These are phyloP conservation scores for Rossbeevera mucosa DNA, from an alignment of 768 basidiomycete species.

Conservation along the genomic window DNA sequence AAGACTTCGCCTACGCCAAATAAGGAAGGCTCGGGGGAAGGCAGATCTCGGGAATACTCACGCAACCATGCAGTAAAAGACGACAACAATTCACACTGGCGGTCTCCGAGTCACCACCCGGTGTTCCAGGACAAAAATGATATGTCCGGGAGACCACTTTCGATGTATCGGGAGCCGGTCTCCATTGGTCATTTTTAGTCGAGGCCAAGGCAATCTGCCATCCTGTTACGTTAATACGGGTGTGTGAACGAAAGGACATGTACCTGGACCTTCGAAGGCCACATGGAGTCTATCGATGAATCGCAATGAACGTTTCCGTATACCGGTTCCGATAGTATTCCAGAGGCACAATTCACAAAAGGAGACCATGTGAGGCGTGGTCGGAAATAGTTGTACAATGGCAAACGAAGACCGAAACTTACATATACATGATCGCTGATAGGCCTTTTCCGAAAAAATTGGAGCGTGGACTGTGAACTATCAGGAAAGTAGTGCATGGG, in stretches of 20 bases:
- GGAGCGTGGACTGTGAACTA: not conserved
- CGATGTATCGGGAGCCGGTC: conserved; percentile 12
- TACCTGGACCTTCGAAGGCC: not conserved
- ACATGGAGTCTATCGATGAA: not conserved
- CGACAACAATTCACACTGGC: conserved; percentile 13
- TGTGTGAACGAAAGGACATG: not conserved
- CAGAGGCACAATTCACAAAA: not conserved
- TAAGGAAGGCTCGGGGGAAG: conserved; percentile 4
- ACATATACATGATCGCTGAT: conserved; percentile 18
- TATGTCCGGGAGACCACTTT: not conserved
- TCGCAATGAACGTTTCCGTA: not conserved
- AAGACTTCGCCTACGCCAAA: conserved; percentile 5
- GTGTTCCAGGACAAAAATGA: conserved; percentile 1
- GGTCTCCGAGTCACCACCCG: conserved; percentile 13
- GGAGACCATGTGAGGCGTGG: conserved; percentile 5
- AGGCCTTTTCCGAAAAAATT: conserved; percentile 4
- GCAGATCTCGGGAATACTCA: conserved; percentile 18
- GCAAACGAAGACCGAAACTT: conserved; percentile 1
- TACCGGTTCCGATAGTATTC: conserved; percentile 11
- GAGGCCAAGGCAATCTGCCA: not conserved
- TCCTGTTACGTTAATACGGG: not conserved
- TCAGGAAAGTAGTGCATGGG: conserved; percentile 7
- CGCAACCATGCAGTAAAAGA: conserved; percentile 1
- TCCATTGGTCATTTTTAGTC: conserved; percentile 3
- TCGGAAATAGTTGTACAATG: conserved; percentile 11